A percentile compares a stretch with the other conserved stretches of the same genome.
Conservation (phyloP, 768 basidiomycete species). For the Russula earlei region DNA sequence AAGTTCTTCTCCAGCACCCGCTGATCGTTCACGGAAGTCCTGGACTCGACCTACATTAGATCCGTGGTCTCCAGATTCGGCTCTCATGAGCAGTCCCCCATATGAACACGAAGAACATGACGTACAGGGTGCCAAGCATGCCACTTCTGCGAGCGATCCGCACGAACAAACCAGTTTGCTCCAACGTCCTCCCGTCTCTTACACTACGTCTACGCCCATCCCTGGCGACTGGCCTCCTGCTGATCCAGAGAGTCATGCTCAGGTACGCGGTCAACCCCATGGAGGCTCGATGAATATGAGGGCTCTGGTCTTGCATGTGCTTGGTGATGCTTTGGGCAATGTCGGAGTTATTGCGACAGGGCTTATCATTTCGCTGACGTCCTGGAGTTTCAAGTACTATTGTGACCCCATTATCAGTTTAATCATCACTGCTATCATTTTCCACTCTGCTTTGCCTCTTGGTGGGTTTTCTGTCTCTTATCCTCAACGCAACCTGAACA, state of each 20-base stretch:
- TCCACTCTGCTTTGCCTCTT: slow-evolving; percentile 88
- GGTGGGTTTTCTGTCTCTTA: slow-evolving; percentile 37
- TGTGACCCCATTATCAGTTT: slow-evolving; percentile 91
- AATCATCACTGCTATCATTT: slow-evolving; percentile 92
- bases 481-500: slow-evolving; percentile 9
- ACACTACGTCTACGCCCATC: not conserved
- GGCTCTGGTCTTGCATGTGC: slow-evolving; percentile 87
- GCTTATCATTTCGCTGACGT: slow-evolving; percentile 84
- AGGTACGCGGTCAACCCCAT: slow-evolving; percentile 38
- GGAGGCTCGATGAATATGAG: slow-evolving; percentile 93
- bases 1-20: slow-evolving; percentile 36
- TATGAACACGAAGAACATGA: slow-evolving; percentile 7
- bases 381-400: slow-evolving; percentile 81
- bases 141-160: not conserved
- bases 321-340: slow-evolving; percentile 96
- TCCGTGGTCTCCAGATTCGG: slow-evolving; percentile 4
- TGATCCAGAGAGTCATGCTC: slow-evolving; percentile 20
- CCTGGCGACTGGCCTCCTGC: slow-evolving; percentile 2
- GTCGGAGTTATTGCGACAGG: slow-evolving; percentile 96
- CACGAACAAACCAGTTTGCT: slow-evolving; percentile 37
- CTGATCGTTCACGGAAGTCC: slow-evolving; percentile 13
- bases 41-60: slow-evolving; percentile 23
- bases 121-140: not conserved
- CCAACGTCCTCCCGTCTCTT: slow-evolving; percentile 3
- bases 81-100: not conserved